phyloP scores from a whole-genome alignment of 2,329 filamentous ascomycete species.

The Colletotrichum salicis region DNA sequence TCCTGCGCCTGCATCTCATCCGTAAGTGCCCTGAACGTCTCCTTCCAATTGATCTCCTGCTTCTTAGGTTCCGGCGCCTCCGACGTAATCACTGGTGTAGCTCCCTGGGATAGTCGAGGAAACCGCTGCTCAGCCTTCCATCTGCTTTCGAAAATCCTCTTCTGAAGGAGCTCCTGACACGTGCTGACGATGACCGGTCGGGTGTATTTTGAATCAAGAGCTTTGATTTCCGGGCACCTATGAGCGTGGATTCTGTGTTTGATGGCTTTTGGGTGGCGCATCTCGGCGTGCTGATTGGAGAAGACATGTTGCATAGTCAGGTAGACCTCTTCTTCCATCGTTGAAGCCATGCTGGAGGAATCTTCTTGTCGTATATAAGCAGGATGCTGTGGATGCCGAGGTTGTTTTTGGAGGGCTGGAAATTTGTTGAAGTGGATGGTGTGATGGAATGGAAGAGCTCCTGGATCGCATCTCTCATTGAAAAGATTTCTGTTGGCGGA shows the following conservation, averaged over 20 bases:
- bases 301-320: not conserved
- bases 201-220: not conserved
- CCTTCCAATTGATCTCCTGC: not conserved
- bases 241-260: not conserved
- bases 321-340: no score
- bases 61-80: not conserved
- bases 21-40: not conserved
- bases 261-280: not conserved
- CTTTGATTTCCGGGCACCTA: not conserved
- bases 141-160: not conserved
- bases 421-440: no score
- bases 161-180: not conserved
- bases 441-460: rapidly evolving
- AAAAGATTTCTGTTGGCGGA: not conserved
- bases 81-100: not conserved
- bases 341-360: no score
- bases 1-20: not conserved
- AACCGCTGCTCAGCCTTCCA: not conserved
- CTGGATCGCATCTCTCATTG: not conserved
- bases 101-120: no score
- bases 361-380: no score
- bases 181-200: not conserved
- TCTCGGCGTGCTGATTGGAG: not conserved
- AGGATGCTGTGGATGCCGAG: no score
- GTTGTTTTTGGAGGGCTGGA: no score